Base-by-base conservation (phyloP, 331 rosid species). In the Erythrophleum ivorense region DNA sequence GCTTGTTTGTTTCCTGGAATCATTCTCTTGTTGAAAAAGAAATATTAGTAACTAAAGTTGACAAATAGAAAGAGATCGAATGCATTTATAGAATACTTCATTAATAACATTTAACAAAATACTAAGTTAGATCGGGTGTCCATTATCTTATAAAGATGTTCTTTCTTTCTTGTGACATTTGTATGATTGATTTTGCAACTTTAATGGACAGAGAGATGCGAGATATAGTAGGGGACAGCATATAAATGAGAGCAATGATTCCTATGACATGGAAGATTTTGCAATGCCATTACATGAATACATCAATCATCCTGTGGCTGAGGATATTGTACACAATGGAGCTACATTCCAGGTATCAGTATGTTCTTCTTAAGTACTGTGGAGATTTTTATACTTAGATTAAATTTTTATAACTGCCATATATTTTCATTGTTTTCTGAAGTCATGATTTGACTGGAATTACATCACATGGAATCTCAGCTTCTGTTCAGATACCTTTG, bases 301-400 rank as follows among this genome's bases (percentile, higher is more conserved):
- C 87, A 89, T 96, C 83, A 85, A 89, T 50, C 86, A 90, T 73
- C 95, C 92, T 52, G 85, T 86, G 79, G 95, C 94, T 84, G 68
- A 77, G 77, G 99, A 96, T 36, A 88, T 96, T 75, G 66, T 96
- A 81, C 97, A 94, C 84, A 96, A 96, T 63, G 99, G 99, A 80
- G 99, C 94, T 59, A 94, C 98, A 71, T 94, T 96, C 84, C 99
- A 96, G 99, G 99, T 96, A 86, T 85, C 81, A 55, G 33, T 66
- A 49, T 72, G 34, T 68, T 43, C 69, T 48, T 46, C 80, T 63
- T 60, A 57, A 60, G 52, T 76, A 68, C 15, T 33, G 14, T 78
- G 31, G 66, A 62, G 77, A 58, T 76, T 59, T 50, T 46, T 46
- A 66, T 74, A 74, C 60, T 34, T 73, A 31, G 57, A 49, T 24